phyloP scores from a whole-genome alignment of 2,329 filamentous ascomycete species.

The Fusarium sp. region DNA sequence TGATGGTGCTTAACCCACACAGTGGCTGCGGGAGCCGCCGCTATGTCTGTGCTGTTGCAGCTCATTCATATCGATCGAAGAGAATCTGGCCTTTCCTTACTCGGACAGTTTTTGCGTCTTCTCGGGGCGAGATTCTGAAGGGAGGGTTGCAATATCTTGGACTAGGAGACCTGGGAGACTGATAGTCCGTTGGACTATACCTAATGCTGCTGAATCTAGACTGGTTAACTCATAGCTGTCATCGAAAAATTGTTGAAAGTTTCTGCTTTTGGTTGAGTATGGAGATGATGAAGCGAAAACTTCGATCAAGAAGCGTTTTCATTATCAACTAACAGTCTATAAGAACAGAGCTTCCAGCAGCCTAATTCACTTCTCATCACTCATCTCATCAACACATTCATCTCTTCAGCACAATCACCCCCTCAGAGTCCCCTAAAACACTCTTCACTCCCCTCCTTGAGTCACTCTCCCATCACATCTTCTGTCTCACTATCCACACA shows the following conservation, averaged over 20 bases:
- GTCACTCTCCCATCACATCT: not conserved
- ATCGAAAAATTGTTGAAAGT: not conserved
- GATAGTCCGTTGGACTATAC: not conserved
- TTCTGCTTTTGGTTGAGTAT: not conserved
- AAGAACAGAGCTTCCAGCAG: not conserved
- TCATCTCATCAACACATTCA: constrained; percentile 1
- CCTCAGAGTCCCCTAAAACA: not conserved
- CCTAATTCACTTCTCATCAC: constrained; percentile 1
- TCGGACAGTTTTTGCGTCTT: not conserved
- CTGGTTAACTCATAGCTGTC: not conserved
- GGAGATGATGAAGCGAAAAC: not conserved
- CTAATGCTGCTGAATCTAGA: not conserved
- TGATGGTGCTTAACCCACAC: not conserved
- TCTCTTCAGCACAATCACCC: not conserved
- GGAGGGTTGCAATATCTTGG: not conserved
- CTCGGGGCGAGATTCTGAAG: no score
- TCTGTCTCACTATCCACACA: not conserved
- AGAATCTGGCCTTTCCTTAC: not conserved
- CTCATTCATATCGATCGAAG: not conserved
- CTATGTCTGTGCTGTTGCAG: not conserved
- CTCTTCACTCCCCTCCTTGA: not conserved
- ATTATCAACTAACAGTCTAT: not conserved
- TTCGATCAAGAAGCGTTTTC: not conserved
- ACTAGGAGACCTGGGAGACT: not conserved
- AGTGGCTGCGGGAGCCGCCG: constrained; percentile 8